Conservation (phyloP, 2,329 filamentous ascomycete genomes). For the Ceratocystis lukuohia region DNA sequence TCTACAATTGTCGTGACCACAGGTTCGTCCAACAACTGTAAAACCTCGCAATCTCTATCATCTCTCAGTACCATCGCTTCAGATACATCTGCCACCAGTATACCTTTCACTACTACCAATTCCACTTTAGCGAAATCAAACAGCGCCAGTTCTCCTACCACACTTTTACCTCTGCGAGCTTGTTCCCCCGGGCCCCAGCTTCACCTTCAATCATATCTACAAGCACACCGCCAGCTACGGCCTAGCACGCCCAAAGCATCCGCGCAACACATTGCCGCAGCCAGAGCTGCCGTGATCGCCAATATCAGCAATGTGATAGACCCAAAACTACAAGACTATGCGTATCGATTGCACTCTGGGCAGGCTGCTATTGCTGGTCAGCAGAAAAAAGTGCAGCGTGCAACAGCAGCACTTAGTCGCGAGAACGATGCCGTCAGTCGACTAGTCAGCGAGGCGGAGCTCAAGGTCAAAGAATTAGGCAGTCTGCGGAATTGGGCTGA, state of each 20-base stretch:
- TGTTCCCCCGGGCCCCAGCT: neutral
- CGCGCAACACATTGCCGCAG: slow-evolving; percentile 40
- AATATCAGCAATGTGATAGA: slow-evolving; percentile 58
- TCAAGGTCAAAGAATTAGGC: slow-evolving; percentile 61
- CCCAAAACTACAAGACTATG: slow-evolving; percentile 52
- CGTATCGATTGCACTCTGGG: slow-evolving; percentile 56
- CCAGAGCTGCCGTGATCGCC: slow-evolving; percentile 45
- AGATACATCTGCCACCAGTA: neutral
- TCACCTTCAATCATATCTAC: neutral
- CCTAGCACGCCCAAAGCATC: slow-evolving; percentile 31
- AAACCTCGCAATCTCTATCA: neutral
- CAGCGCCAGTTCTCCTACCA: neutral
- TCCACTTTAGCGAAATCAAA: neutral
- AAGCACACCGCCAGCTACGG: slow-evolving; percentile 25
- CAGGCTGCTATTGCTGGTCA: slow-evolving; percentile 51
- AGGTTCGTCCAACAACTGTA: neutral
- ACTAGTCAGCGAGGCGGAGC: slow-evolving; percentile 48
- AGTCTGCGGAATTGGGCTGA: slow-evolving; percentile 82
- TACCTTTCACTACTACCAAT: no score
- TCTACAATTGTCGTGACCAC: neutral
- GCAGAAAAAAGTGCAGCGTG: slow-evolving; percentile 49
- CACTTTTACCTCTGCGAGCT: no score
- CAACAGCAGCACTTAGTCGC: slow-evolving; percentile 44
- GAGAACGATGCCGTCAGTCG: slow-evolving; percentile 54
- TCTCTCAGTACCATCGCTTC: neutral